A percentile compares a stretch with the other conserved stretches of the same genome.
phyloP scores from a whole-genome alignment of 2,329 filamentous ascomycete species.

The Talaromyces atroroseus region DNA sequence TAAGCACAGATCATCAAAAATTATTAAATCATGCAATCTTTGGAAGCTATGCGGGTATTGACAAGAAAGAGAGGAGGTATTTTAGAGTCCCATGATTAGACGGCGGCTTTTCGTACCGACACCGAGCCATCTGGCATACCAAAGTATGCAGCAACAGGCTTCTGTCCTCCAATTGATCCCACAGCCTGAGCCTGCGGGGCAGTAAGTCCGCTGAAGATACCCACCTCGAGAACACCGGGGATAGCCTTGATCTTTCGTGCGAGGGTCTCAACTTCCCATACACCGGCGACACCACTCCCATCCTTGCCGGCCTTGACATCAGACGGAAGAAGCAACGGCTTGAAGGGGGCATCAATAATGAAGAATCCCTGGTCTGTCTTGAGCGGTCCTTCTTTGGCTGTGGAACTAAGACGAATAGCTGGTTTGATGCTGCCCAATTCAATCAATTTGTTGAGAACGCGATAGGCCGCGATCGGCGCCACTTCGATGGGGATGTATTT shows the following conservation, averaged over 20 bases:
- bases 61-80: not conserved
- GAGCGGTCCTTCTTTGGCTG: conserved; percentile 75
- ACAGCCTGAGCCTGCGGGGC: conserved; percentile 62
- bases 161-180: conserved; percentile 68
- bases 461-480: conserved; percentile 72
- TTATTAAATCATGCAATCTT: not conserved
- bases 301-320: conserved; percentile 47
- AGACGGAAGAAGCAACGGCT: conserved; percentile 60
- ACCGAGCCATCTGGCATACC: conserved; percentile 75
- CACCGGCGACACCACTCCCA: conserved; percentile 56
- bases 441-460: conserved; percentile 67
- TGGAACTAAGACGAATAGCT: conserved; percentile 63
- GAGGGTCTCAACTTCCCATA: conserved; percentile 75
- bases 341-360: conserved; percentile 89
- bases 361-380: conserved; percentile 82
- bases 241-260: conserved; percentile 71
- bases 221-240: conserved; percentile 84
- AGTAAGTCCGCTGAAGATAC: conserved; percentile 79
- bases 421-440: conserved; percentile 69
- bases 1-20: not conserved
- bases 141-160: conserved; percentile 91
- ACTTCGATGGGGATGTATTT: conserved; percentile 89
- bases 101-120: conserved; percentile 46
- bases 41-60: not conserved
- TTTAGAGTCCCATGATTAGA: conserved; percentile 12